Percentiles rank a stretch among this genome's conserved stretches.
Evolutionary conservation across 1,284 basidiomycete genomes (phyloP).

Genomic region (Rhodotorula sp.): DNA sequence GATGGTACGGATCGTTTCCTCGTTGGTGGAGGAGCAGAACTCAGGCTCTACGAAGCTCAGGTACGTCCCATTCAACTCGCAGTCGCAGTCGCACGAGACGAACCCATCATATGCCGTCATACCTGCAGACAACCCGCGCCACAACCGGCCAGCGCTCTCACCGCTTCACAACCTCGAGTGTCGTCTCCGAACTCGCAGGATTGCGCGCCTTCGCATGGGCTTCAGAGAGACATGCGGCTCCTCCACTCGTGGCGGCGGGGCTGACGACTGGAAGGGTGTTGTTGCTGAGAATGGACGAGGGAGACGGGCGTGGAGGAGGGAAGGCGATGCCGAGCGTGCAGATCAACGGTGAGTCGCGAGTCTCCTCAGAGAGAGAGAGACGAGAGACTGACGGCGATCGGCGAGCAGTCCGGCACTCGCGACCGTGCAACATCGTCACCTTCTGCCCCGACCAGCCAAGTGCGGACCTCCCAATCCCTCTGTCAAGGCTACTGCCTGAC

Average conservation of each 20-base stretch:
- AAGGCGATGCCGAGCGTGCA: conserved; percentile 10
- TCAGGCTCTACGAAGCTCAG: conserved; percentile 37
- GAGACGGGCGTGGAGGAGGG: background rate
- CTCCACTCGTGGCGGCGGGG: conserved; percentile 38
- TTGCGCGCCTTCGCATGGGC: conserved; percentile 41
- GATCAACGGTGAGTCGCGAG: conserved; percentile 24
- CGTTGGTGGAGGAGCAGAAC: conserved; percentile 37
- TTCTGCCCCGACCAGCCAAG: conserved; percentile 37
- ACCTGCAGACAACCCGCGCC: no score
- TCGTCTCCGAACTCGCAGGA: conserved; percentile 37
- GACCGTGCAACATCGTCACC: conserved; percentile 42
- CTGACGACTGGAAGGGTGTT: conserved; percentile 38
- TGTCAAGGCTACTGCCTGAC: rapidly evolving
- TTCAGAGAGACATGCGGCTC: conserved; percentile 9
- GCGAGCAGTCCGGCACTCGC: conserved; percentile 38
- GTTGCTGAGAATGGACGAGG: conserved; percentile 28
- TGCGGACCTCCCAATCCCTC: background rate
- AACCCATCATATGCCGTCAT: no score
- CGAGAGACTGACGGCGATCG: background rate
- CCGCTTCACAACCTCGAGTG: conserved; percentile 28
- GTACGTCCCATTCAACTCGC: conserved; percentile 1
- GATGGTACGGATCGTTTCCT: conserved; percentile 28
- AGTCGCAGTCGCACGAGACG: no score
- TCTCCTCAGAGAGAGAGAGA: background rate
- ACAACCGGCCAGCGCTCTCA: background rate